Base-by-base conservation (phyloP, 1,284 basidiomycete species). In the Peniophora sp. region DNA sequence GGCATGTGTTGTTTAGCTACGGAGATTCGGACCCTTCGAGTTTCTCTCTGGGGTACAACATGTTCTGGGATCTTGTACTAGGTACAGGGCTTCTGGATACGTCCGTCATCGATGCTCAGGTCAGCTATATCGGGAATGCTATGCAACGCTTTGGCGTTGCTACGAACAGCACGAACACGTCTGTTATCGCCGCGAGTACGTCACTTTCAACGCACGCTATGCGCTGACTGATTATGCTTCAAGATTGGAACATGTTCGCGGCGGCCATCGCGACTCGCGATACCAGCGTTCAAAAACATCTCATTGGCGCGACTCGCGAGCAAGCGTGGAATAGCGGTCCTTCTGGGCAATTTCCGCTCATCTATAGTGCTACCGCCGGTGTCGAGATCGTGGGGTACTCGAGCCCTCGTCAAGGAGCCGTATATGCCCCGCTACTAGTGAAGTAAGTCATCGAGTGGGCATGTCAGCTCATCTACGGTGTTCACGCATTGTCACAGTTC, bases 191-290 rank as follows among this genome's bases (percentile, higher is more conserved):
- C 9, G 17, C 44, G 9, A 20, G 44, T 45, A n/a, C n/a, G n/a
- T n/a, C n/a, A n/a, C n/a, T n/a, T n/a, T n/a, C n/a, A n/a, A n/a
- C n/a, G n/a, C n/a, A n/a, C n/a, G n/a, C n/a, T n/a, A n/a, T n/a
- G n/a, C n/a, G n/a, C n/a, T n/a, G n/a, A n/a, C n/a, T n/a, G n/a
- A n/a, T n/a, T n/a, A n/a, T n/a, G n/a, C n/a, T n/a, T n/a, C n/a
- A n/a, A 73, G 71, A 72, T 50, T 73, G 70, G 71, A 64, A 65
- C 12, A 57, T 72, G 44, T 65, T 72, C 49, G 63, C 65, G 3
- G 71, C 71, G 5, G 66, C 63, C 3, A 62, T 41, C 38, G 38
- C 65, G 9, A 55, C 63, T 2, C 58, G 59, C 0, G 59, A 66
- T 32, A 56, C 54, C 16, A 50, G 56, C 1, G 58, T 64, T 1